A percentile compares a stretch with the other conserved stretches of the same genome.
phyloP scores from a whole-genome alignment of 139 green algal genomes.

The Chlamydomonas schloesseri region DNA sequence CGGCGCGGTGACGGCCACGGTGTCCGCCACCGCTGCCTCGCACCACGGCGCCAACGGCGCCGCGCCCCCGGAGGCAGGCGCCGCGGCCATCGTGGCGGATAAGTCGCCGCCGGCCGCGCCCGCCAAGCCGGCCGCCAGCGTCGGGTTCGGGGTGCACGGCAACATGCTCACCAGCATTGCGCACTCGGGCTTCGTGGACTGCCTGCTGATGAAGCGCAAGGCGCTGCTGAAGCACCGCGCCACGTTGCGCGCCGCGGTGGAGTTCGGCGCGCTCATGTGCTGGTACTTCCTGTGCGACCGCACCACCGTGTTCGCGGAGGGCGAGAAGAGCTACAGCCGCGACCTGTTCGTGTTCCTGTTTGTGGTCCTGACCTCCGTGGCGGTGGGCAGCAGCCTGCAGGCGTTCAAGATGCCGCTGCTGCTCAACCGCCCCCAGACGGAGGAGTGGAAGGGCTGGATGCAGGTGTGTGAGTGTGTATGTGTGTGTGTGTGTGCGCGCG shows the following conservation, averaged over 20 bases:
- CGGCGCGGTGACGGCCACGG: too few relatives aligned
- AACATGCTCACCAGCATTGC: slow-evolving; percentile 11
- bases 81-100: neutral
- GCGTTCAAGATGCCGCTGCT: slow-evolving; percentile 70
- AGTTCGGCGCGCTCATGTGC: slow-evolving; percentile 88
- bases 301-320: slow-evolving; percentile 69
- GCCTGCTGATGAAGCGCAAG: neutral
- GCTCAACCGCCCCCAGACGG: slow-evolving; percentile 95
- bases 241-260: slow-evolving; percentile 53
- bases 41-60: neutral
- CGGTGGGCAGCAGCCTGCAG: slow-evolving; percentile 54
- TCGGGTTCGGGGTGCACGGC: neutral
- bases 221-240: neutral
- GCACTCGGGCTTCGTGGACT: neutral
- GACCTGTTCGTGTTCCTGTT: slow-evolving; percentile 93
- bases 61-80: too few relatives aligned
- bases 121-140: neutral
- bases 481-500: too few relatives aligned
- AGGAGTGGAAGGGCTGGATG: slow-evolving; percentile 99
- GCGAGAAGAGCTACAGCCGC: slow-evolving; percentile 78
- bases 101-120: neutral
- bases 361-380: slow-evolving; percentile 76
- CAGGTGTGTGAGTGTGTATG: slow-evolving; percentile 69
- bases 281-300: slow-evolving; percentile 93
- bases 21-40: too few relatives aligned